Evolutionary conservation across 2,329 filamentous ascomycete genomes (phyloP), one percentile per base, ranked within the genome.

Genomic region (Thelonectria discophora): DNA sequence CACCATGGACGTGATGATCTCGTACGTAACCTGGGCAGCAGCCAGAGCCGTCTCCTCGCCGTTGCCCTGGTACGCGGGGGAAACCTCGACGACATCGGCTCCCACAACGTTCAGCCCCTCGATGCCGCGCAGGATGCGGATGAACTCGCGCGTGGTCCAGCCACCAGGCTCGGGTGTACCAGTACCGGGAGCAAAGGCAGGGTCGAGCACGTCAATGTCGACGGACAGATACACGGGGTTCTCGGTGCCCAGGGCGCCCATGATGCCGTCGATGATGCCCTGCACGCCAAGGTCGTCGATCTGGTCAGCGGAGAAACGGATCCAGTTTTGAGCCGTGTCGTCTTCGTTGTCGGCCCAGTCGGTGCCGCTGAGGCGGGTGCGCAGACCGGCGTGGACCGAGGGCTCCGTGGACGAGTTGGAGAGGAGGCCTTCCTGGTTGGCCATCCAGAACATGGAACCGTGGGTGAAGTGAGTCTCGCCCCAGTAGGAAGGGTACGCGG

Each of bases 361-460:
- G 45, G 80, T 78, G 42, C 88, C 89, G 0, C 86, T 88, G 5
- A 97, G 82, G 4, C 92, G 84, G 0, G 92, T 96, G 46, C 93
- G 88, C 52, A 97, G 81, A 1, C 93, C 93, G 0, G 92, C 93
- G 75, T 97, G 93, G 6, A 95, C 91, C 0, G 86, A 90, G 30
- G 82, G 80, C 80, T 95, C 90, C 9, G 85, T 86, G 0, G 86
- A 89, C 13, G 73, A 66, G 75, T 94, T 94, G 62, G 86, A 83
- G 60, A 97, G 88, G 24, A 97, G 80, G 0, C 91, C 92, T 75
- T 97, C 93, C 30, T 88, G 88, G 50, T 89, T 88, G 6, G 93
- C 93, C 68, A 94, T 85, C 90, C 92, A 94, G 82, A 97, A 97
- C 88, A 97, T 95, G 68, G 87, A 92, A 5, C 94, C 93, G 76